Evolutionary conservation across 345 rosid genomes (phyloP), one percentile per base, ranked within the genome.

Genomic region (Bruguiera sexangula): DNA sequence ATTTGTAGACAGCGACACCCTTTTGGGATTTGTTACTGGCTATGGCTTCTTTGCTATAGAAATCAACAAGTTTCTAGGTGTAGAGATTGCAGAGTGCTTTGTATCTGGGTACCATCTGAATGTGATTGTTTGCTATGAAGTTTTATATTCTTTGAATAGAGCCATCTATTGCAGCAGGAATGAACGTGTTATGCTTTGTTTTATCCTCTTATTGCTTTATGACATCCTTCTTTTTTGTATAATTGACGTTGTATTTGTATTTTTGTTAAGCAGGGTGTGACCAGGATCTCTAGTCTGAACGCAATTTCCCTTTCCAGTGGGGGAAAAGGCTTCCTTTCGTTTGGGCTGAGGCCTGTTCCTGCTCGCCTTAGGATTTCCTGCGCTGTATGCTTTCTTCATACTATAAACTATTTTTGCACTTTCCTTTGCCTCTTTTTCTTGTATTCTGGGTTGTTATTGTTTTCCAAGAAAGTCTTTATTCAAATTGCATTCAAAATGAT

Each of bases 331-430:
- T 67, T 30, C 50, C 36, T 74, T 58, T 74, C 77, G 19, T 74
- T 68, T 20, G 62, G 68, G 55, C 60, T 62, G 58, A 62, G 20
- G 26, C 67, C 73, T 15, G 3, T 74, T 32, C 58, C 87, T 26
- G 54, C 75, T 75, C 87, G 88, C 68, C 78, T 85, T 54, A 72
- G 73, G 70, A 66, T 89, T 60, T 82, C 86, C 63, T 85, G 87
- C 15, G 87, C 87, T 73, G 94, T 86, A 82, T 62, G 86, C 6
- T 78, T 69, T 62, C 52, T 70, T 4, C 22, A 1, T 67, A 21
- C 21, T 2, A 16, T 24, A 4, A 53, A 48, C 32, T 62, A 37
- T 46, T 16, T 54, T 31, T 6, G 30, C 39, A 27, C 62, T n/a
- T 55, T 65, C 0, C 3, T 55, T 13, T 61, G 19, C 16, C 39